phyloP scores from a whole-genome alignment of 352 stramenopile genomes.

The Phytophthora brassicae region DNA sequence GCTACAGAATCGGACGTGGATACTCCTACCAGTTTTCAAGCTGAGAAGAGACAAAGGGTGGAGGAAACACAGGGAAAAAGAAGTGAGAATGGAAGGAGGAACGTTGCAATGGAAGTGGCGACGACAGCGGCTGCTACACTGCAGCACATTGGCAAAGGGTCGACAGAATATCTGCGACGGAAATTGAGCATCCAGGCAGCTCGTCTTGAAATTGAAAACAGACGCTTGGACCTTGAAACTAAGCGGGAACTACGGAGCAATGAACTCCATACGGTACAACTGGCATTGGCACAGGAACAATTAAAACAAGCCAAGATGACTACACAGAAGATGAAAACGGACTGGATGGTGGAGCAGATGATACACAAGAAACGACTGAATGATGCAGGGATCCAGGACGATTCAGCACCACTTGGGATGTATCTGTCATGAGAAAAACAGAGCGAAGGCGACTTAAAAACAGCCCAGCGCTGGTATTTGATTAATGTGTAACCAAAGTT shows the following conservation, averaged over 20 bases:
- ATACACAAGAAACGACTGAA: slow-evolving; percentile 54
- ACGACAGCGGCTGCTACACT: not conserved
- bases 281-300: slow-evolving; percentile 53
- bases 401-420: slow-evolving; percentile 30
- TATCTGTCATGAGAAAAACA: slow-evolving; percentile 31
- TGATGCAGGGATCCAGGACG: slow-evolving; percentile 45
- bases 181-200: slow-evolving; percentile 46
- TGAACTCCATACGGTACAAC: slow-evolving; percentile 47
- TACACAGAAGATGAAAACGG: slow-evolving; percentile 50
- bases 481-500: slow-evolving; percentile 21
- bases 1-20: slow-evolving; percentile 11
- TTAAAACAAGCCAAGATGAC: slow-evolving; percentile 49
- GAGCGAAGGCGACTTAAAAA: slow-evolving; percentile 29
- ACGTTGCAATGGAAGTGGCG: not conserved
- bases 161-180: slow-evolving; percentile 41
- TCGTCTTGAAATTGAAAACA: slow-evolving; percentile 43
- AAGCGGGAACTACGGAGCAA: slow-evolving; percentile 42
- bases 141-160: slow-evolving; percentile 10
- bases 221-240: slow-evolving; percentile 46
- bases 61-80: slow-evolving; percentile 3
- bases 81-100: slow-evolving; percentile 1
- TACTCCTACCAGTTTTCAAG: slow-evolving; percentile 10
- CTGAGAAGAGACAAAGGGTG: slow-evolving; percentile 16
- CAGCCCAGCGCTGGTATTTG: not conserved
- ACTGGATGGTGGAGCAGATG: slow-evolving; percentile 57